Evolutionary conservation across 352 stramenopile genomes (phyloP).

Genomic region (Thraustotheca clavata): DNA sequence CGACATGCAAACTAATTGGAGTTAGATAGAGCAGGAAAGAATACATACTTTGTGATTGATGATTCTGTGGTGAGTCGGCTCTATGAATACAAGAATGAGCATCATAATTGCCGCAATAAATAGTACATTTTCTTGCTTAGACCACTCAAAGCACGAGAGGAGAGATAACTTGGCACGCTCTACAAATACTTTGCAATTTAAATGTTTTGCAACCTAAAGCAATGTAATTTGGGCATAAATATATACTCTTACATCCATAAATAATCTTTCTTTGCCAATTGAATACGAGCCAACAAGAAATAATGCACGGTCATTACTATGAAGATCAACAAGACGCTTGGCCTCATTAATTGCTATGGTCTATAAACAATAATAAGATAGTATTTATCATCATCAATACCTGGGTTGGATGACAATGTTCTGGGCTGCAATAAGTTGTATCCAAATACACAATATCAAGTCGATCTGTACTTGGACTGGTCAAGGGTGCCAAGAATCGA

Average conservation of each 20-base stretch:
- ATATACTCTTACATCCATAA: slow-evolving; percentile 79
- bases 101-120: background rate
- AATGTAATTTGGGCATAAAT: slow-evolving; percentile 50
- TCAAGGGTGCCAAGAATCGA: slow-evolving; percentile 39
- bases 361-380: background rate
- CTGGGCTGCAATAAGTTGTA: slow-evolving; percentile 94
- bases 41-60: slow-evolving; percentile 55
- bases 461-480: slow-evolving; percentile 26
- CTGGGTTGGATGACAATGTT: slow-evolving; percentile 92
- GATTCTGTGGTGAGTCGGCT: slow-evolving; percentile 81
- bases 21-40: slow-evolving; percentile 2
- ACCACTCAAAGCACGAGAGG: slow-evolving; percentile 82
- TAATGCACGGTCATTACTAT: slow-evolving; percentile 48
- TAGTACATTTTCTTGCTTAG: slow-evolving; percentile 50
- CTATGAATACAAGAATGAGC: slow-evolving; percentile 14
- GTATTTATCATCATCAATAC: background rate
- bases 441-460: slow-evolving; percentile 91
- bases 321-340: slow-evolving; percentile 50
- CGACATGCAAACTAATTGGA: slow-evolving; percentile 76
- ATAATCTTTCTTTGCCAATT: slow-evolving; percentile 96
- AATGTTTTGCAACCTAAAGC: slow-evolving; percentile 29
- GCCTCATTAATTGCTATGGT: slow-evolving; percentile 48
- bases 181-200: slow-evolving; percentile 58
- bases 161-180: slow-evolving; percentile 75
- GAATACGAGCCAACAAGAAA: slow-evolving; percentile 96